Percentiles rank a stretch among this genome's conserved stretches.
phyloP scores from a whole-genome alignment of 1,284 basidiomycete genomes.

The Apiotrichum laibachii region DNA sequence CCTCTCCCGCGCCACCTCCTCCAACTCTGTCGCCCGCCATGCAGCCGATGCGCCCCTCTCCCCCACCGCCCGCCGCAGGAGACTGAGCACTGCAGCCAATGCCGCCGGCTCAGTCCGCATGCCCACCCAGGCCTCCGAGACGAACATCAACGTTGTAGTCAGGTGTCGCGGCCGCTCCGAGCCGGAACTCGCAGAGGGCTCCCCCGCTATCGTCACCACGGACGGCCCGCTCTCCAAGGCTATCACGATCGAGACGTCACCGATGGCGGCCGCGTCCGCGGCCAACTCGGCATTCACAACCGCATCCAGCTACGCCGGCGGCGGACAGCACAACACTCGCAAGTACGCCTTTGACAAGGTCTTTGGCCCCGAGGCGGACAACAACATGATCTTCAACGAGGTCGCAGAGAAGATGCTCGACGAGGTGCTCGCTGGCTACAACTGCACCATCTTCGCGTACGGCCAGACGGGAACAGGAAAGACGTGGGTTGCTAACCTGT shows the following conservation, averaged over 20 bases:
- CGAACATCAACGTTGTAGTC: constrained; percentile 87
- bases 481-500: constrained; percentile 64
- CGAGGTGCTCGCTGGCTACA: constrained; percentile 91
- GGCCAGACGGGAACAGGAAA: constrained; percentile 99
- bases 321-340: constrained; percentile 55
- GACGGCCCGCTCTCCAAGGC: constrained; percentile 68
- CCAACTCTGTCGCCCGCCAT: background rate
- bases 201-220: constrained; percentile 76
- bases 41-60: background rate
- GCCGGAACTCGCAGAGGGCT: constrained; percentile 70
- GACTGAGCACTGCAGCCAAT: background rate
- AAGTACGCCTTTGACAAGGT: constrained; percentile 91
- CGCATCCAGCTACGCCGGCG: constrained; percentile 58
- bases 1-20: background rate
- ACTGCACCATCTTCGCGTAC: constrained; percentile 98
- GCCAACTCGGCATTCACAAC: constrained; percentile 25
- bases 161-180: constrained; percentile 69
- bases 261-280: constrained; percentile 29
- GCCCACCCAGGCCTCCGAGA: constrained; percentile 29
- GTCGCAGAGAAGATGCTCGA: constrained; percentile 90
- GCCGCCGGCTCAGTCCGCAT: constrained; percentile 5
- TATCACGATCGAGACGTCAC: constrained; percentile 70
- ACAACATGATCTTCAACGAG: constrained; percentile 88
- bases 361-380: constrained; percentile 96
- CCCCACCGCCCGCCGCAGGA: background rate